phyloP scores from a whole-genome alignment of 2,329 filamentous ascomycete species.

The Beauveria scarabaeidicola region DNA sequence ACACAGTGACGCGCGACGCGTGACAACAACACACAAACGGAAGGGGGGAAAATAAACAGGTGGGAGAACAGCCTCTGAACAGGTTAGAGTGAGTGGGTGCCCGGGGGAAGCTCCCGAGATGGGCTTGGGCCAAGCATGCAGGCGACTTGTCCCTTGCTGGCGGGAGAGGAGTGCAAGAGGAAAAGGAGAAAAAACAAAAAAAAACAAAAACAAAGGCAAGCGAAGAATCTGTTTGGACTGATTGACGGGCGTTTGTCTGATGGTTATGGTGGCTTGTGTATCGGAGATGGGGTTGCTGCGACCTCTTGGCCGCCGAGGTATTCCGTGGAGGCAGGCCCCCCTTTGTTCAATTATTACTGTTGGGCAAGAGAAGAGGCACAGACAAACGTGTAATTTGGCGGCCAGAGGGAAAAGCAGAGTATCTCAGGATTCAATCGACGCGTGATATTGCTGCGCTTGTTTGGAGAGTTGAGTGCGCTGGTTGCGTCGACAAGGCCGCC shows the following conservation, averaged over 20 bases:
- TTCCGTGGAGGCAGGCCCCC: no score
- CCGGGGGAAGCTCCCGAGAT: constrained; percentile 10
- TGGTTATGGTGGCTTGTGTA: no score
- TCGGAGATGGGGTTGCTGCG: no score
- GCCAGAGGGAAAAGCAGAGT: neutral
- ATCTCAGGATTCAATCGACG: neutral
- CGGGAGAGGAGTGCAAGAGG: neutral
- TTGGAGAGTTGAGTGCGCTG: neutral
- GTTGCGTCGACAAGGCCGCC: neutral
- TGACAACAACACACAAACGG: constrained; percentile 1
- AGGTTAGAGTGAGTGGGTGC: constrained; percentile 2
- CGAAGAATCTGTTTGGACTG: neutral
- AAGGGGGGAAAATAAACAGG: neutral
- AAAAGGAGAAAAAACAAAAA: neutral
- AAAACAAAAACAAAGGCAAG: neutral
- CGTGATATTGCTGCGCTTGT: neutral
- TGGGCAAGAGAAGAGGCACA: neutral
- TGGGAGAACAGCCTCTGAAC: no score
- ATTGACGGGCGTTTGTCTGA: no score
- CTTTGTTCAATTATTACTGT: neutral
- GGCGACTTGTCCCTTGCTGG: neutral
- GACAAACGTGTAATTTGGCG: neutral
- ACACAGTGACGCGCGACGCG: constrained; percentile 10
- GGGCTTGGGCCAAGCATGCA: constrained; percentile 2
- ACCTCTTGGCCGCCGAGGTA: neutral